These are phyloP conservation scores for Fusarium caatingaense DNA, from an alignment of 2,329 filamentous ascomycete species.

Conservation along the genomic window DNA sequence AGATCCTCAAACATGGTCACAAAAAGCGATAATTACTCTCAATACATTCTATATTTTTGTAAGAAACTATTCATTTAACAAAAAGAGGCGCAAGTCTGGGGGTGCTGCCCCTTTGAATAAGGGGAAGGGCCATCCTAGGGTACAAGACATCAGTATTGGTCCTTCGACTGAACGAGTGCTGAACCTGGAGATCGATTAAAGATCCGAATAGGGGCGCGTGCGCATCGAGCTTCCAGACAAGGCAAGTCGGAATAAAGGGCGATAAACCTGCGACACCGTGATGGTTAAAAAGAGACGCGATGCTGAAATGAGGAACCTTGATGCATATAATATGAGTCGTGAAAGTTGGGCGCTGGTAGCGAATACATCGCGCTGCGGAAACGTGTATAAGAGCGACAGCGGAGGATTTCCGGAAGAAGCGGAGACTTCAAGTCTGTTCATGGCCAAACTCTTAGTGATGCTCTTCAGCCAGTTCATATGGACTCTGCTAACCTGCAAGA, in stretches of 20 bases:
- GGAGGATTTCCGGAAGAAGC: constrained; percentile 28
- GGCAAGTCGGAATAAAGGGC: constrained; percentile 18
- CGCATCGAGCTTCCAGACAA: constrained; percentile 29
- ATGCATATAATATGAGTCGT: constrained; percentile 35
- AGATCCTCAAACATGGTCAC: constrained; percentile 12
- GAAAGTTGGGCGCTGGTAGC: constrained; percentile 6
- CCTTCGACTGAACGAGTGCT: constrained; percentile 45
- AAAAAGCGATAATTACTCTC: constrained; percentile 4
- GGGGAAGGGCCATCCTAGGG: constrained; percentile 46
- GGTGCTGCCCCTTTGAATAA: constrained; percentile 33
- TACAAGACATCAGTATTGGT: constrained; percentile 47
- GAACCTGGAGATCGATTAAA: constrained; percentile 42
- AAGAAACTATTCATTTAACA: constrained; percentile 38
- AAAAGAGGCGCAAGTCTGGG: constrained; percentile 30
- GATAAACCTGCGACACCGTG: constrained; percentile 45
- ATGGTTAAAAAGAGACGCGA: constrained; percentile 43
- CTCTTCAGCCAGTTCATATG: constrained; percentile 41
- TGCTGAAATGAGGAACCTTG: constrained; percentile 34
- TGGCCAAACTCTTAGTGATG: constrained; percentile 46
- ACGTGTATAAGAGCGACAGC: constrained; percentile 9
- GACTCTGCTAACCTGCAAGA: constrained; percentile 53
- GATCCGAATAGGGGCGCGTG: constrained; percentile 25
- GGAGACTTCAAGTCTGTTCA: constrained; percentile 47
- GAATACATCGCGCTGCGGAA: constrained; percentile 17
- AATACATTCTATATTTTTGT: constrained; percentile 37